Percentiles rank a stretch among this genome's conserved stretches.
Evolutionary conservation across 148 eudicot genomes (phyloP).

Genomic region (Rhododendron griersonianum): DNA sequence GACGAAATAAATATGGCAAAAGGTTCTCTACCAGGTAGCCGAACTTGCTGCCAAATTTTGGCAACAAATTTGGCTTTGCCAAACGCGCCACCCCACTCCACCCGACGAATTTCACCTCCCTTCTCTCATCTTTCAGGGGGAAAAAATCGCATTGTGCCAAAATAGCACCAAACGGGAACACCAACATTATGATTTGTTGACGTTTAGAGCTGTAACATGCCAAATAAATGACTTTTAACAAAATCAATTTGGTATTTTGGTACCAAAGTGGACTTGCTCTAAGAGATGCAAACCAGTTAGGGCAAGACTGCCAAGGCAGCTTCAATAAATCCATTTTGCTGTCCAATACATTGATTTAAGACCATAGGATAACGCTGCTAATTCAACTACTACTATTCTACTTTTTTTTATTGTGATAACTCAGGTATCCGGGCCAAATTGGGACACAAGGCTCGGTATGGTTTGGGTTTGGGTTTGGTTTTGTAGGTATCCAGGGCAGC

Average conservation of each 20-base stretch:
- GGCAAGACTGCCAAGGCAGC: neutral
- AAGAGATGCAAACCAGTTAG: neutral
- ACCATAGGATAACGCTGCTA: neutral
- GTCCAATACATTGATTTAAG: neutral
- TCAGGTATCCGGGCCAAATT: too few relatives aligned
- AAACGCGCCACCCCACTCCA: neutral
- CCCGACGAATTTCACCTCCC: neutral
- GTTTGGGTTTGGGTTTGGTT: too few relatives aligned
- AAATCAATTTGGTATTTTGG: neutral
- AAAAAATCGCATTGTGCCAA: neutral
- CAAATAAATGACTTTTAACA: neutral
- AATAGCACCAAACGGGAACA: neutral
- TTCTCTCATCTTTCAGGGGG: neutral
- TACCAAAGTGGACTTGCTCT: neutral
- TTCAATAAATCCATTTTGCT: neutral
- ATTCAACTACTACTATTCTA: neutral
- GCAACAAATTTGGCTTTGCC: neutral
- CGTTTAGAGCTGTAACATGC: neutral
- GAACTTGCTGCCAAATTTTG: neutral
- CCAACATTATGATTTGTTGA: neutral
- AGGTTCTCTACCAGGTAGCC: neutral
- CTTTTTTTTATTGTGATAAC: too few relatives aligned
- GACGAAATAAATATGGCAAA: neutral
- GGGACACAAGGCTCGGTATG: too few relatives aligned
- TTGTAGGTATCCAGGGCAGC: too few relatives aligned